Evolutionary conservation across 805 yeast genomes (phyloP), one percentile per base, ranked within the genome.

Genomic region (Candida schatavii): DNA sequence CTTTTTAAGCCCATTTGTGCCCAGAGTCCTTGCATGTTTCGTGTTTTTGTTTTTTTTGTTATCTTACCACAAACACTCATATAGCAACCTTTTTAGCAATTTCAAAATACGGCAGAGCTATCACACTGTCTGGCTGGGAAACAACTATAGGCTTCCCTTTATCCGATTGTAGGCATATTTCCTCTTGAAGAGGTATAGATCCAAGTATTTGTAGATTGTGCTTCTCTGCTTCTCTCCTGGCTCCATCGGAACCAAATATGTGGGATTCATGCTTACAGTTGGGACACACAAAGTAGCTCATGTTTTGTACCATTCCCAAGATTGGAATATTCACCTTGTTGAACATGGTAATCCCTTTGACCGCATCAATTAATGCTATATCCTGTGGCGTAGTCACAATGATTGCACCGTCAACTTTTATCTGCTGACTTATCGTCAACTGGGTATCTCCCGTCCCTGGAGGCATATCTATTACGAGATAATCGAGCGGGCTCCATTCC

Each of bases 391-490:
- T 88, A 0, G 89, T 80, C 1, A 88, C 95, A 29, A 88, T 78
- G 1, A 88, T 75, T 0, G 95, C 88, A 0, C 95, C 96, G 51
- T 81, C 85, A 0, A 88, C 77, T 35, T 74, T 72, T n/a, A 85
- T 58, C 51, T 81, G 84, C 59, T 88, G 96, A 21, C 88, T 81
- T n/a, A 88, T 70, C 0, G 95, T 84, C 41, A 88, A 68, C 54
- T 88, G 96, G 0, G 86, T 82, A 56, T 88, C 96, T 15, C 96
- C 96, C 0, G 96, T 88, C 2, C 96, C 96, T 0, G 96, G 96
- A 0, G 96, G 96, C 85, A 88, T 76, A 52, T 88, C 96, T 9
- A 88, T 67, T 1, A 88, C 83, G 37, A 88, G 64, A 18, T 80
- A 72, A 55, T 88, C 95, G 34, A 87, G 56, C 6, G 68, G 56